Conservation (phyloP, 2,329 filamentous ascomycete species). For the Stenocarpella maydis region DNA sequence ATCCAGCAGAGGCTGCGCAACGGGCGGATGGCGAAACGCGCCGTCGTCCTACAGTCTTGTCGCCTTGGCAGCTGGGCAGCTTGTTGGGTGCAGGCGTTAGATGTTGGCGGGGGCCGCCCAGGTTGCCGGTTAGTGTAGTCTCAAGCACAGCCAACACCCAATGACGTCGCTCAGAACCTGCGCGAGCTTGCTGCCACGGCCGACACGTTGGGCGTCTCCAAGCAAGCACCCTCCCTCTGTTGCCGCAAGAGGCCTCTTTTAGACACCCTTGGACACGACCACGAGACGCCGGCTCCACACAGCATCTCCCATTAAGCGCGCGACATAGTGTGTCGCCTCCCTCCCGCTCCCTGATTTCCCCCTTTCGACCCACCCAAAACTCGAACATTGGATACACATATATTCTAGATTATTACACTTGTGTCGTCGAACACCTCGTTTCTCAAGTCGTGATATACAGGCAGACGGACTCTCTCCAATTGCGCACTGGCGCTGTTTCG, state of each 20-base stretch:
- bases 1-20: neutral
- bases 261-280: slow-evolving; percentile 4
- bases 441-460: neutral
- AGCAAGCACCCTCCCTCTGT: neutral
- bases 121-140: neutral
- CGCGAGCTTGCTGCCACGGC: slow-evolving; percentile 2
- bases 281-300: slow-evolving; percentile 21
- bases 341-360: neutral
- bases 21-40: slow-evolving; percentile 15
- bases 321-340: slow-evolving; percentile 8
- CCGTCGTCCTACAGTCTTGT: neutral
- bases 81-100: slow-evolving; percentile 2
- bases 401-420: neutral
- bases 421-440: neutral
- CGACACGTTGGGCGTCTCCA: slow-evolving; percentile 10
- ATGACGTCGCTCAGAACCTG: slow-evolving; percentile 27
- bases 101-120: slow-evolving; percentile 17
- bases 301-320: slow-evolving; percentile 16
- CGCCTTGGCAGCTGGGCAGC: slow-evolving; percentile 7
- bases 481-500: slow-evolving; percentile 5
- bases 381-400: neutral
- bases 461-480: no score
- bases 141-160: slow-evolving; percentile 4
- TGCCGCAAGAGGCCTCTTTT: slow-evolving; percentile 9
- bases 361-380: slow-evolving; percentile 8